Conservation (phyloP, 148 eudicot genomes). For the Spergularia bocconei region DNA sequence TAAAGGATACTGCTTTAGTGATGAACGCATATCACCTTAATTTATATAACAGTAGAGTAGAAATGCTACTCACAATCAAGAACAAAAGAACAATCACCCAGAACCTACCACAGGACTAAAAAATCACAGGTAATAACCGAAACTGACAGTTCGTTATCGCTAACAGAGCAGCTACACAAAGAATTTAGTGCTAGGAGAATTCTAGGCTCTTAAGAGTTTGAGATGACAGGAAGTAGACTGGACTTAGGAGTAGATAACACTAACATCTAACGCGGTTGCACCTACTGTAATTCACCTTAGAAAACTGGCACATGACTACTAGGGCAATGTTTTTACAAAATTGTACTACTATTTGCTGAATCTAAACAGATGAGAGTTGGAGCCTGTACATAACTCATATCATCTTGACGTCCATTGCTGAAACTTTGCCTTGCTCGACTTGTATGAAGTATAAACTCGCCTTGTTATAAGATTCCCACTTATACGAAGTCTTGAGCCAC, state of each 20-base stretch:
- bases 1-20: neutral
- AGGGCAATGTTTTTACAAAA: constrained; percentile 6
- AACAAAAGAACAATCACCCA: neutral
- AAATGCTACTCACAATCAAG: neutral
- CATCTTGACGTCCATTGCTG: neutral
- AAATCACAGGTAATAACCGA: constrained; percentile 1
- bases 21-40: neutral
- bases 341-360: constrained; percentile 10
- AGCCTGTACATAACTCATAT: constrained; percentile 20
- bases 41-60: neutral
- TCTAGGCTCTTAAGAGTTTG: neutral
- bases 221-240: neutral
- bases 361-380: neutral
- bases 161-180: neutral
- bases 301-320: neutral
- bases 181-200: neutral
- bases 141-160: neutral
- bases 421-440: neutral
- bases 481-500: constrained; percentile 32
- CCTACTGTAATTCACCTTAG: neutral
- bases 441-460: neutral
- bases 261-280: neutral
- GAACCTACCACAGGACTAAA: neutral
- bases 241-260: neutral
- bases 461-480: constrained; percentile 22